phyloP scores from a whole-genome alignment of 2,329 filamentous ascomycete species.

The Camillea tinctor region DNA sequence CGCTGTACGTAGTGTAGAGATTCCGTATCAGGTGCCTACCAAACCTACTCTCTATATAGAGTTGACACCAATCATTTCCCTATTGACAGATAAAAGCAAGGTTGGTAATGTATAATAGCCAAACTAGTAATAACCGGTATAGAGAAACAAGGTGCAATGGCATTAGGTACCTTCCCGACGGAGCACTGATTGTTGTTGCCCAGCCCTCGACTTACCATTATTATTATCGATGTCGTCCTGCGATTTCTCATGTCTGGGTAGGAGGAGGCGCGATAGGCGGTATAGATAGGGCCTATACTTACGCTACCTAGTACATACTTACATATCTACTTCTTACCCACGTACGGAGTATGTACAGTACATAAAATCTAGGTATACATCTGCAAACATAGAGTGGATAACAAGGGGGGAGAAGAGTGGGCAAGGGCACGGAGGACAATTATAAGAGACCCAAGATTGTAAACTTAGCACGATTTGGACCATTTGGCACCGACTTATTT shows the following conservation, averaged over 20 bases:
- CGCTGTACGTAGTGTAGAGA: too few species aligned
- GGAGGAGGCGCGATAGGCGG: not conserved
- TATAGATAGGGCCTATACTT: not conserved
- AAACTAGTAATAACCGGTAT: not conserved
- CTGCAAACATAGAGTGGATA: not conserved
- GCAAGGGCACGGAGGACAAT: not conserved
- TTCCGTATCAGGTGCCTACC: too few species aligned
- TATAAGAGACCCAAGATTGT: not conserved
- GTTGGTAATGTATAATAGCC: not conserved
- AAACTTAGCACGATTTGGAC: not conserved
- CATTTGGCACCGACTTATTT: not conserved
- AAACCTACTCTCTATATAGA: too few species aligned
- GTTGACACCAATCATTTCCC: too few species aligned
- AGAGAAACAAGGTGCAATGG: not conserved
- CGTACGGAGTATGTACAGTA: too few species aligned
- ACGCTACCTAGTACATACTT: not conserved
- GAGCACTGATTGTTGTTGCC: not conserved
- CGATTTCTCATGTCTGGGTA: not conserved
- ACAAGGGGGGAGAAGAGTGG: not conserved
- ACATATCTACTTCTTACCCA: not conserved
- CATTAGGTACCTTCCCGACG: constrained; percentile 2
- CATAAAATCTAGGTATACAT: not conserved
- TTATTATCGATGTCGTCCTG: not conserved
- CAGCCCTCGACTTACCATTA: not conserved
- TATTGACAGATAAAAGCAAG: too few species aligned